phyloP scores from a whole-genome alignment of 2,329 filamentous ascomycete genomes.

The Calonectria hawksworthii region DNA sequence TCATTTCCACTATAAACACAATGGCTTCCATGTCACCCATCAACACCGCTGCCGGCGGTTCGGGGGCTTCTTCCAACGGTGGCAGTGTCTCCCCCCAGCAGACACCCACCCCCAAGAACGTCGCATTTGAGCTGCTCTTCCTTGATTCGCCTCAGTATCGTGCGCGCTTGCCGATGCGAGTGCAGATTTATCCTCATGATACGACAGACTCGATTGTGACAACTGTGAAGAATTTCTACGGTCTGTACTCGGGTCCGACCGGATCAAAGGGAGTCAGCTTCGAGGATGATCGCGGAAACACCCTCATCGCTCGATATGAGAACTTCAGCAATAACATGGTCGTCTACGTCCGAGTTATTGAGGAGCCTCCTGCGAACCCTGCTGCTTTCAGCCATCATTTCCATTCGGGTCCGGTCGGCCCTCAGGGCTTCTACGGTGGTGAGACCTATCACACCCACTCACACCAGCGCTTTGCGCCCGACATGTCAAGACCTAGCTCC shows the following conservation, averaged over 20 bases:
- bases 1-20: conserved; percentile 45
- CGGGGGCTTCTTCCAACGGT: conserved; percentile 55
- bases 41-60: conserved; percentile 50
- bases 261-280: conserved; percentile 90
- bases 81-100: conserved; percentile 64
- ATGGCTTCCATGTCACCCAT: conserved; percentile 65
- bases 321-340: conserved; percentile 95
- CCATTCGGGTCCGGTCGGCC: conserved; percentile 65
- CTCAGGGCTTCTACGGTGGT: conserved; percentile 69
- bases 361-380: conserved; percentile 64
- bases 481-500: conserved; percentile 77
- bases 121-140: conserved; percentile 84
- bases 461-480: conserved; percentile 67
- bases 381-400: conserved; percentile 65
- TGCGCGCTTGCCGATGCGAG: conserved; percentile 85
- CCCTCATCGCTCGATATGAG: conserved; percentile 94
- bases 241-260: conserved; percentile 83
- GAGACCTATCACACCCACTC: conserved; percentile 62
- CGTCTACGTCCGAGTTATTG: conserved; percentile 90
- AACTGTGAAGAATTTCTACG: conserved; percentile 99
- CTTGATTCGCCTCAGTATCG: conserved; percentile 76
- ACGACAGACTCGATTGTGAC: conserved; percentile 98
- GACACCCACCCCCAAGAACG: conserved; percentile 74
- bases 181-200: conserved; percentile 95
- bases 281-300: conserved; percentile 90